Conservation (phyloP, 257 asterid genomes). For the Paraleonurus japonicus region DNA sequence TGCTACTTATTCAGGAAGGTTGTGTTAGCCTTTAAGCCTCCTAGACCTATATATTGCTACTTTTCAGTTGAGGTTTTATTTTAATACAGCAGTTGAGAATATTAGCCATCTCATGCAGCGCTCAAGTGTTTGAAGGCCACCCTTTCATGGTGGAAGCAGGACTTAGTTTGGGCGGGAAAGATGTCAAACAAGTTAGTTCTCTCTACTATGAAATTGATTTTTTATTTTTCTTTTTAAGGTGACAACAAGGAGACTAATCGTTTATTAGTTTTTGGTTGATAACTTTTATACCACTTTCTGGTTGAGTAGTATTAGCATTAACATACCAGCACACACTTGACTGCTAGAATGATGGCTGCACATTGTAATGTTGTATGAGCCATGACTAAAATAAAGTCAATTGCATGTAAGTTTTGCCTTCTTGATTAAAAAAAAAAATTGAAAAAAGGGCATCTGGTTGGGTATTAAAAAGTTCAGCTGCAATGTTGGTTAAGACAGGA, state of each 20-base stretch:
- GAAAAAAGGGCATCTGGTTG: not conserved
- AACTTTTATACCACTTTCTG: not conserved
- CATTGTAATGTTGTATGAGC: not conserved
- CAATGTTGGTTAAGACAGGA: not conserved
- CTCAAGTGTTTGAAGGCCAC: constrained; percentile 96
- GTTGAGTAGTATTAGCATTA: not conserved
- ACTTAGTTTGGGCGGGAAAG: constrained; percentile 89
- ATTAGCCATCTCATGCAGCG: constrained; percentile 43
- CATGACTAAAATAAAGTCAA: not conserved
- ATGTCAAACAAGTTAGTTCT: constrained; percentile 78
- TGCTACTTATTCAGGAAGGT: constrained; percentile 97
- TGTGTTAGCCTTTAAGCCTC: constrained; percentile 11
- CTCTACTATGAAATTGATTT: not conserved
- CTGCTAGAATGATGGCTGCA: not conserved
- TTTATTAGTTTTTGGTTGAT: not conserved
- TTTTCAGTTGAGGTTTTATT: constrained; percentile 8
- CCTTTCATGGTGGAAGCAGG: constrained; percentile 96
- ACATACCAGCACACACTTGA: not conserved
- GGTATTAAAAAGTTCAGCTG: not conserved
- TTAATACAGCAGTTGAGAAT: constrained; percentile 9
- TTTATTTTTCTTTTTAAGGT: not conserved
- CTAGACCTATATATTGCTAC: not conserved
- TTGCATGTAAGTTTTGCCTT: not conserved
- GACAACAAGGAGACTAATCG: not conserved
- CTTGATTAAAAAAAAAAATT: not conserved